A percentile compares a stretch with the other conserved stretches of the same genome.
These are phyloP conservation scores for Metarhizium album DNA, from an alignment of 2,329 filamentous ascomycete genomes.

Conservation along the genomic window DNA sequence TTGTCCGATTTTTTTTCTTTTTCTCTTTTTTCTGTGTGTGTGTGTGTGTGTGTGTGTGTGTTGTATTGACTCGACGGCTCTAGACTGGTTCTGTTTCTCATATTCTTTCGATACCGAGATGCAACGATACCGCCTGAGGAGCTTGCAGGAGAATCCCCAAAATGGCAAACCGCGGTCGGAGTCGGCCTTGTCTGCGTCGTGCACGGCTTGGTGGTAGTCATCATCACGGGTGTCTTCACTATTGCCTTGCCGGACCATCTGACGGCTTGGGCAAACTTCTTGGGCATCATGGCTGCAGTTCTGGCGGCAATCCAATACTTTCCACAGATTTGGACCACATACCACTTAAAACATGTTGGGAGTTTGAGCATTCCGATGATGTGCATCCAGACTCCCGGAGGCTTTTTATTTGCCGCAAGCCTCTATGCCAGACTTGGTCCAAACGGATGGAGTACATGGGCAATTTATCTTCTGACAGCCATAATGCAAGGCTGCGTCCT, in stretches of 20 bases:
- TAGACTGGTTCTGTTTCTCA: conserved; percentile 84
- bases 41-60: too few species aligned
- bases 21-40: too few species aligned
- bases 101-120: conserved; percentile 71
- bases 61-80: conserved; percentile 12
- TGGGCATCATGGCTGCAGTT: conserved; percentile 68
- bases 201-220: conserved; percentile 61
- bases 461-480: conserved; percentile 80
- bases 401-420: conserved; percentile 79
- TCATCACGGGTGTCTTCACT: conserved; percentile 59
- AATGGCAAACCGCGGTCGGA: conserved; percentile 66
- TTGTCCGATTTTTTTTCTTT: too few species aligned
- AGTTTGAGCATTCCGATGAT: conserved; percentile 96
- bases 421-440: conserved; percentile 68
- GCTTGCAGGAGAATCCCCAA: conserved; percentile 42
- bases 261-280: conserved; percentile 70
- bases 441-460: conserved; percentile 91
- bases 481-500: conserved; percentile 73
- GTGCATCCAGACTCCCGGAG: conserved; percentile 93
- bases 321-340: conserved; percentile 91
- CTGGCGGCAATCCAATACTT: conserved; percentile 86
- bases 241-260: conserved; percentile 52
- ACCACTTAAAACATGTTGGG: conserved; percentile 71
- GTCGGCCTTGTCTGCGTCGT: conserved; percentile 64
- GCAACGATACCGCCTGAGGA: conserved; percentile 39